Evolutionary conservation across 352 stramenopile species (phyloP), one percentile per base, ranked within the genome.

Genomic region (Blastocystis sp.): DNA sequence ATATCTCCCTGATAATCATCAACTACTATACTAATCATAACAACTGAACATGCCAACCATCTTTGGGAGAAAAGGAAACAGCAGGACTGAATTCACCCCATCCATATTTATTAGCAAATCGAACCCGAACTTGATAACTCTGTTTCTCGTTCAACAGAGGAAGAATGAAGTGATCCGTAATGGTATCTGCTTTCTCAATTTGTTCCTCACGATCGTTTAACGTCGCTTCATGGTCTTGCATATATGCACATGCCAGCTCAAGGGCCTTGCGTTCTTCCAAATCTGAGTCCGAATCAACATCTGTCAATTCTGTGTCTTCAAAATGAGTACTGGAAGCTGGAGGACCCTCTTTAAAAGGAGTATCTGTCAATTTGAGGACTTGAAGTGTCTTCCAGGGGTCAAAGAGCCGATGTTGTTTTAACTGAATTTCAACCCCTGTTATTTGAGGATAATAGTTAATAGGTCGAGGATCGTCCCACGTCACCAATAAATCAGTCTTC

Each of bases 321-420:
- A 48, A 75, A 44, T 44, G 37, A 6, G n/a, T 7, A 24, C 33
- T 40, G 9, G 62, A 27, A 35, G 37, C 48, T 6, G 35, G 24
- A 24, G 48, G 33, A 33, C 33, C 24, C 42, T 81, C 70, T 56
- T 81, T 60, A n/a, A 81, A 62, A 13, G 51, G 44, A 27, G 37
- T 62, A 15, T 54, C 13, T 15, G 48, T 33, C 19, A 44, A 2
- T n/a, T 40, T 59, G n/a, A 81, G 6, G 48, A 54, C 17, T 15
- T 35, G 17, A 19, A 81, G 33, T 27, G 70, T 81, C n/a, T 37
- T 62, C 70, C 70, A 81, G 19, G 37, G 27, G 9, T 81, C 70
- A 40, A 81, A 81, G 15, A 81, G 42, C n/a, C 62, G 59, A 30
- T 81, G 70, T 56, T 81, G 70, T 56, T 81, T 81, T n/a, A 81